Evolutionary conservation across 2,329 filamentous ascomycete genomes (phyloP).

Genomic region (Chrysoporthe austroafricana): DNA sequence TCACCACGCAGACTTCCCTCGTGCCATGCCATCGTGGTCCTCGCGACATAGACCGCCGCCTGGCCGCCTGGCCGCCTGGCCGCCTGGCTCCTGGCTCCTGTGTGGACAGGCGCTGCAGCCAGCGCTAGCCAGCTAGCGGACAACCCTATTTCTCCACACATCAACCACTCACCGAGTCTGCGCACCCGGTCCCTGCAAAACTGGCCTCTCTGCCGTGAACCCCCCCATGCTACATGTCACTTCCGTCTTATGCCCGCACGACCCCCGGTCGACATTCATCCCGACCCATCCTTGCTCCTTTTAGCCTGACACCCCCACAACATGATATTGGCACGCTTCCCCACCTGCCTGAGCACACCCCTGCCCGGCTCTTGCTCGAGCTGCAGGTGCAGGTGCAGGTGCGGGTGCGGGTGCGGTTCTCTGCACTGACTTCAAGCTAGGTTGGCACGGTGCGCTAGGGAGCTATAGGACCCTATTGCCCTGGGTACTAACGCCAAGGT

Average conservation of each 20-base stretch:
- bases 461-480: neutral
- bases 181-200: neutral
- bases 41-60: neutral
- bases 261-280: slow-evolving; percentile 4
- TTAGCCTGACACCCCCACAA: slow-evolving; percentile 14
- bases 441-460: slow-evolving; percentile 3
- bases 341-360: neutral
- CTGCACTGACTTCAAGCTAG: slow-evolving; percentile 3
- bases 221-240: neutral
- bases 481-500: slow-evolving; percentile 28
- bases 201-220: neutral
- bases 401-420: slow-evolving; percentile 11
- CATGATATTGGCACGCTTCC: slow-evolving; percentile 10
- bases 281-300: neutral
- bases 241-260: slow-evolving; percentile 12
- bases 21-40: neutral
- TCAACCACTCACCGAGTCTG: neutral
- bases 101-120: too few relatives aligned
- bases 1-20: neutral
- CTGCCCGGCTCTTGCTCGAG: slow-evolving; percentile 15
- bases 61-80: too few relatives aligned
- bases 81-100: too few relatives aligned
- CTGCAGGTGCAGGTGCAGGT: slow-evolving; percentile 13
- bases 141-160: neutral
- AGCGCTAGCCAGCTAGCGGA: too few relatives aligned